Base-by-base conservation (phyloP, 2,329 filamentous ascomycete genomes). In the Penicillium sp. region DNA sequence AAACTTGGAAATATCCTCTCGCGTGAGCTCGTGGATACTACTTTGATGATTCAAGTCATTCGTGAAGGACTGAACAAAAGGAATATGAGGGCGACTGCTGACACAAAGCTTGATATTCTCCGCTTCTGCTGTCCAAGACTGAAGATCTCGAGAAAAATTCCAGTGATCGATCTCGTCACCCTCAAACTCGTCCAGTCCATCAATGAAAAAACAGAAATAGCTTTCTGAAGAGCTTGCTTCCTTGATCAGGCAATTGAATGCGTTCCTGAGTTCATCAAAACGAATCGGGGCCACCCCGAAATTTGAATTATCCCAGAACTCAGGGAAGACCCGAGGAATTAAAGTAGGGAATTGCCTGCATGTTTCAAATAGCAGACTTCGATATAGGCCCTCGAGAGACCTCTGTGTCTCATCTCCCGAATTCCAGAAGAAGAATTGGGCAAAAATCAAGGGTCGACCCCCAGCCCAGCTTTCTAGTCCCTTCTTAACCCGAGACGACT, bases 381-480 rank as follows among this genome's bases (percentile, higher is more conserved):
- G 71, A 1, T 79, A 60, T 0, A 82, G 69, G 0, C 79, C 79
- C 37, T 73, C 65, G 19, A 73, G 70, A 0, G 76, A 78, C 52
- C 73, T 77, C 45, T 81, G 77, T 37, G 77, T 66, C 1, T 58
- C 46, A 2, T 67, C 73, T 0, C 78, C 78, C 0, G 71, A 67
- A 45, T 71, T 73, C 70, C 77, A 80, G 57, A 80, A 78, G 60
- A 75, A 81, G 58, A 76, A 76, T 10, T 60, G 67, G 1, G 71
- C 71, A 39, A 73, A 66, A 0, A 75, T 55, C 4, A 76, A 26
- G 55, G 3, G 65, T 63, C 3, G 61, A 59, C 0, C 56, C 53
- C 43, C 61, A 0, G 76, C 70, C 79, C 78, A 82, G 0, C 56
- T 35, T 3, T 66, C 35, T 0, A 81, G 65, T 22, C 60, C 56